Evolutionary conservation across 2,329 filamentous ascomycete genomes (phyloP).

Genomic region (Beauveria rudraprayagi): DNA sequence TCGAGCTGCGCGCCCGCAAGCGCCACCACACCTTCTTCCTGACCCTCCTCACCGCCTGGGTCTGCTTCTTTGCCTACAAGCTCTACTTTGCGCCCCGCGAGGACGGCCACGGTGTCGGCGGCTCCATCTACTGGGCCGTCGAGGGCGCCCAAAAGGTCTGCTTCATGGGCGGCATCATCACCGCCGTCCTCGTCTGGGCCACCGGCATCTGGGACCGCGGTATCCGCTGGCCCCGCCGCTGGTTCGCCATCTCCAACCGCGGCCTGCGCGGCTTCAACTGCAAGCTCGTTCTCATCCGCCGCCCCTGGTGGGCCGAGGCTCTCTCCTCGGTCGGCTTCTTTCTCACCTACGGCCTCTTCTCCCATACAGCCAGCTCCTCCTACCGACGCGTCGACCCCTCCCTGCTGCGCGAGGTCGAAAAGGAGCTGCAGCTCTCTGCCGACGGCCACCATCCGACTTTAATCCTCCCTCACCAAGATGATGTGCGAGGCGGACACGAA

Average conservation of each 20-base stretch:
- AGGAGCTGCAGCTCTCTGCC: slow-evolving; percentile 42
- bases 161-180: slow-evolving; percentile 84
- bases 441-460: slow-evolving; percentile 34
- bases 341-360: slow-evolving; percentile 67
- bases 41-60: slow-evolving; percentile 70
- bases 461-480: slow-evolving; percentile 40
- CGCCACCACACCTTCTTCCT: slow-evolving; percentile 93
- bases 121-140: slow-evolving; percentile 92
- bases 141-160: slow-evolving; percentile 86
- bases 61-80: slow-evolving; percentile 76
- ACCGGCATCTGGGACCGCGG: slow-evolving; percentile 96
- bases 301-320: slow-evolving; percentile 73
- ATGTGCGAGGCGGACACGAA: slow-evolving; percentile 63
- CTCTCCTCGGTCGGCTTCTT: slow-evolving; percentile 67
- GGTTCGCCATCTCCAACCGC: slow-evolving; percentile 82
- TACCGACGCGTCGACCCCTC: slow-evolving; percentile 70
- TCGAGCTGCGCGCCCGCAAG: slow-evolving; percentile 77
- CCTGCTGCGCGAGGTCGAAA: slow-evolving; percentile 52
- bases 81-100: slow-evolving; percentile 94
- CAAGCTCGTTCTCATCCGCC: slow-evolving; percentile 84
- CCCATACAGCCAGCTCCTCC: slow-evolving; percentile 56
- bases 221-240: slow-evolving; percentile 85
- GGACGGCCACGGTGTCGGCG: slow-evolving; percentile 83
- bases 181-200: slow-evolving; percentile 79
- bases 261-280: slow-evolving; percentile 89